These are phyloP conservation scores for Sporothrix curviconia DNA, from an alignment of 2,329 filamentous ascomycete species.

Conservation along the genomic window DNA sequence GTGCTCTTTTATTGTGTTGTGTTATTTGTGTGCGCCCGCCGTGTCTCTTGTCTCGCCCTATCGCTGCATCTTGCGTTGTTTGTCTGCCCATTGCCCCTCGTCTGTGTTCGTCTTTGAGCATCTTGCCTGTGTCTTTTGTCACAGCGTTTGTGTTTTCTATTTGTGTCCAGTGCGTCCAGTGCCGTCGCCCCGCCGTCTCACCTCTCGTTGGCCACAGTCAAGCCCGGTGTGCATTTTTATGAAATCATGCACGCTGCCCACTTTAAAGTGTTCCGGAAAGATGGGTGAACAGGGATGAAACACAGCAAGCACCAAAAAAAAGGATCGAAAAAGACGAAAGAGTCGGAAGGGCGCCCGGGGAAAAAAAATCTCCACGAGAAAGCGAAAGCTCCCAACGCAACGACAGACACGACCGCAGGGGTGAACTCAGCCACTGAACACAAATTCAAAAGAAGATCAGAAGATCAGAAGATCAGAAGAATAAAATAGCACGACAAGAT, in stretches of 20 bases:
- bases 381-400: too few species aligned
- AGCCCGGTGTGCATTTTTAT: not conserved
- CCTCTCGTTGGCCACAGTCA: constrained; percentile 7
- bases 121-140: not conserved
- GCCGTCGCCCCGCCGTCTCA: constrained; percentile 8
- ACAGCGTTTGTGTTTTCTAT: not conserved
- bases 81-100: too few species aligned
- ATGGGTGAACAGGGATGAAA: constrained; percentile 12
- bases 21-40: not conserved
- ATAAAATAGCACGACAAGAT: too few species aligned
- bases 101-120: not conserved
- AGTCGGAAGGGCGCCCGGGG: too few species aligned
- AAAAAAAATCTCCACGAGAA: too few species aligned
- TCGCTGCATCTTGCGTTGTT: too few species aligned
- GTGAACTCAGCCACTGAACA: too few species aligned
- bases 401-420: too few species aligned
- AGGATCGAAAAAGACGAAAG: not conserved
- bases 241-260: constrained; percentile 2
- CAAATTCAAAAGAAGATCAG: too few species aligned
- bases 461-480: too few species aligned
- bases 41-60: not conserved
- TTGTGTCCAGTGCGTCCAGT: not conserved
- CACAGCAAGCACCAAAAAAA: not conserved
- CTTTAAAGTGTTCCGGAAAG: constrained; percentile 8
- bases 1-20: not conserved